Percentiles rank a stretch among this genome's conserved stretches.
Conservation (phyloP, 2,329 filamentous ascomycete genomes). For the Pseudogymnoascus sp. region DNA sequence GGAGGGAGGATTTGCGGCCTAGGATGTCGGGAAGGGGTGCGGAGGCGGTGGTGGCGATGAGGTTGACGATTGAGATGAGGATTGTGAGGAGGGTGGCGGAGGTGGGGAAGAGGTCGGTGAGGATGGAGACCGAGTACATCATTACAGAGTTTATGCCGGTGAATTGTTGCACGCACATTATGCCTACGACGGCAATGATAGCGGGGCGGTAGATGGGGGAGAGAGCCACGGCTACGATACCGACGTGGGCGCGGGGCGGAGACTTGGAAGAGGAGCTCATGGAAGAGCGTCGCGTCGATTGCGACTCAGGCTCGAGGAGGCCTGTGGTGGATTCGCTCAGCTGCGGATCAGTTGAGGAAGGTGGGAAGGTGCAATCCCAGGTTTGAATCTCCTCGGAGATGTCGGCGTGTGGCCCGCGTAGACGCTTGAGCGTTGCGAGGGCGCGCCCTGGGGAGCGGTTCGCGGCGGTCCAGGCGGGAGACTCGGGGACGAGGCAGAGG, state of each 20-base stretch:
- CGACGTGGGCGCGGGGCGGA: slow-evolving; percentile 35
- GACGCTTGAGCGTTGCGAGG: slow-evolving; percentile 61
- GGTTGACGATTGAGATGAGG: slow-evolving; percentile 77
- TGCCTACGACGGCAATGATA: slow-evolving; percentile 75
- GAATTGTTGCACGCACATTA: slow-evolving; percentile 90
- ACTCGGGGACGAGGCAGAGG: slow-evolving; percentile 75
- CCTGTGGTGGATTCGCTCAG: slow-evolving; percentile 21
- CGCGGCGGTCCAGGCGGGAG: slow-evolving; percentile 76
- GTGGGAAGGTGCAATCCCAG: slow-evolving; percentile 42
- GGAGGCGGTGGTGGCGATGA: slow-evolving; percentile 72
- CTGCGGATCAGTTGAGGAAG: slow-evolving; percentile 18
- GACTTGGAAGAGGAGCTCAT: slow-evolving; percentile 20
- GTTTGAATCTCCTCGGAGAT: slow-evolving; percentile 65
- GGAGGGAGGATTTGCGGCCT: slow-evolving; percentile 77
- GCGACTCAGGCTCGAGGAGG: slow-evolving; percentile 21
- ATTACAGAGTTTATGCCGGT: slow-evolving; percentile 95
- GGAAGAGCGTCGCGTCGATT: slow-evolving; percentile 19
- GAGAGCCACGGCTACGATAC: slow-evolving; percentile 58
- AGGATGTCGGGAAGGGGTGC: slow-evolving; percentile 81
- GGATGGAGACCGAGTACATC: slow-evolving; percentile 94
- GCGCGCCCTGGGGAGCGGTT: slow-evolving; percentile 55
- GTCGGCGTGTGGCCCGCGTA: slow-evolving; percentile 62
- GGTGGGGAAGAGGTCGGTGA: slow-evolving; percentile 72
- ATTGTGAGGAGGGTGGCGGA: slow-evolving; percentile 82
- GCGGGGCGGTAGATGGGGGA: slow-evolving; percentile 64